Base-by-base conservation (phyloP, 176 grass and related monocot genomes). In the Lolium multiflorum region DNA sequence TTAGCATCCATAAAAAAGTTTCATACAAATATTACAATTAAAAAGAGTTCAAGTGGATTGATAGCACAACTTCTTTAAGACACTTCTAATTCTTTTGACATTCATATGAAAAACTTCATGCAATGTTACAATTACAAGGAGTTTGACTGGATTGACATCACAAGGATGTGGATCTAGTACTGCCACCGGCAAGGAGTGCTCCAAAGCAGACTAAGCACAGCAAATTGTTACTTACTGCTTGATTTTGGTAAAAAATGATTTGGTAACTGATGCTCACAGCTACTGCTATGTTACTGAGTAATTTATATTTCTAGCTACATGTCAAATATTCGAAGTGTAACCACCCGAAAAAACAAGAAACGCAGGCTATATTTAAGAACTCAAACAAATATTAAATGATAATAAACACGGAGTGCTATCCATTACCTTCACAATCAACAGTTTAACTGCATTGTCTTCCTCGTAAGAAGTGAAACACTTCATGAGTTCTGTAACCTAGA, bases 361-460 rank as follows among this genome's bases (percentile, higher is more conserved):
- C 21, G 2, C n/a, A 55, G 60, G 14, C 35, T 65, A 77, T 52
- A 61, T 25, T 77, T 39, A 54, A 55, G 25, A 54, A 84, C 21
- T 49, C 39, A 2, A 86, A 22, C n/a, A 49, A 61, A 52, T 69
- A 50, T 83, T 75, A 55, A 50, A 89, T 15, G 10, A 77, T 12
- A 71, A 70, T 10, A 77, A 39, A 39, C 26, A 71, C 41, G 13
- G 38, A 54, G 1, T 17, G 50, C 13, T 43, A 64, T 60, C 78
- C 1, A 64, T 17, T 91, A 94, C 94, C 92, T 98, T 98, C 75
- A 96, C 74, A 89, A 98, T 91, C 78, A 98, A 84, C 24, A 98
- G 20, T 70, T 96, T 96, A 67, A 98, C 92, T 55, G 77, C 65
- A 64, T 82, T 81, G 16, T 99, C 94, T 35, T 89, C 74, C 83